Percentiles rank a stretch among this genome's conserved stretches.
Conservation (phyloP, 768 basidiomycete species). For the Phaeotremella skinneri region DNA sequence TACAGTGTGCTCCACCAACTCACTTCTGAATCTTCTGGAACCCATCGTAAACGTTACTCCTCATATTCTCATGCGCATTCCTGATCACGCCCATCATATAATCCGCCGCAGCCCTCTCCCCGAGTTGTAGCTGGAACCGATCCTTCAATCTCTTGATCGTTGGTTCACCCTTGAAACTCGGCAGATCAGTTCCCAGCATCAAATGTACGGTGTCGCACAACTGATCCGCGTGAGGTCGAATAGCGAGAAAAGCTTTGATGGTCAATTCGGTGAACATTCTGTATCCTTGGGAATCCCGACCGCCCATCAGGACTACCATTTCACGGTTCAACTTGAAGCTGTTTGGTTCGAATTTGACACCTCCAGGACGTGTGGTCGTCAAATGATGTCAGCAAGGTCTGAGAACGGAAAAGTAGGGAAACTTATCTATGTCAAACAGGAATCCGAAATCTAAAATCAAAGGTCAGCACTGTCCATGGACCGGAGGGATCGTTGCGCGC, state of each 20-base stretch:
- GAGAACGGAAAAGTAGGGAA: conserved; percentile 6
- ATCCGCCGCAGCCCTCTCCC: conserved; percentile 87
- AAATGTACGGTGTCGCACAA: conserved; percentile 81
- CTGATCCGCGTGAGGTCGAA: conserved; percentile 90
- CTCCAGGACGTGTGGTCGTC: conserved; percentile 64
- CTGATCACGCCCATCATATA: conserved; percentile 84
- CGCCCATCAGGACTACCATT: conserved; percentile 98
- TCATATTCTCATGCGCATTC: conserved; percentile 91
- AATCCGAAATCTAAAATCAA: conserved; percentile 29
- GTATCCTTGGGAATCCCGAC: conserved; percentile 88
- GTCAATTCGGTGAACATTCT: conserved; percentile 88
- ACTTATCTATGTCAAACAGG: conserved; percentile 88
- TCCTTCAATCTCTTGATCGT: conserved; percentile 85
- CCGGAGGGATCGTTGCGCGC: conserved; percentile 36
- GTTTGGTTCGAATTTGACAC: conserved; percentile 96
- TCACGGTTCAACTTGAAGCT: conserved; percentile 99
- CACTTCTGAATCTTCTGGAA: conserved; percentile 63
- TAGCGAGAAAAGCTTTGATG: conserved; percentile 93
- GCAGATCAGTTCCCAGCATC: conserved; percentile 92
- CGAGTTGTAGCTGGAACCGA: conserved; percentile 76
- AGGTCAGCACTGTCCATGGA: conserved; percentile 5
- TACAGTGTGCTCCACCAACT: no score
- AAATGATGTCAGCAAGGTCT: conserved; percentile 40
- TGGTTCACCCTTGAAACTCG: conserved; percentile 92
- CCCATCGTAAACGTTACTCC: conserved; percentile 91